Percentiles rank a stretch among this genome's conserved stretches.
These are phyloP conservation scores for Synchytrium microbalum DNA, from an alignment of 371 early-diverging fungal genomes.

Conservation along the genomic window DNA sequence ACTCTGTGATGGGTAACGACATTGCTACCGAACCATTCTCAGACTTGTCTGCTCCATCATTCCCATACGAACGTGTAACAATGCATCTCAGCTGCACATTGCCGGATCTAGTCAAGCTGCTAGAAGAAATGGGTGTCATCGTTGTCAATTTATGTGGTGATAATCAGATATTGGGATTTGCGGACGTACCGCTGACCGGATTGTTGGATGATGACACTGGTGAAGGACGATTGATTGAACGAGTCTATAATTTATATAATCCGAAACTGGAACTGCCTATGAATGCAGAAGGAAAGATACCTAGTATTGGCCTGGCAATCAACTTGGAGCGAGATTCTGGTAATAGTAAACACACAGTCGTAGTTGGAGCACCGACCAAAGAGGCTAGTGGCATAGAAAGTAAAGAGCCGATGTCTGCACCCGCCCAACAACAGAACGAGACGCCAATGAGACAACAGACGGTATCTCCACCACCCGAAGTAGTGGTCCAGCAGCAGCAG, in stretches of 20 bases:
- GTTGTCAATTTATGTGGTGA: constrained; percentile 15
- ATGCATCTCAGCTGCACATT: constrained; percentile 21
- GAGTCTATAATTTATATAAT: constrained; percentile 23
- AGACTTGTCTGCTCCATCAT: constrained; percentile 25
- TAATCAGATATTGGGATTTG: constrained; percentile 23
- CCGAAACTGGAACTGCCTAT: constrained; percentile 26
- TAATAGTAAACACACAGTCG: background rate
- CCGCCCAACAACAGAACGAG: background rate
- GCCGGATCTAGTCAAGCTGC: constrained; percentile 18
- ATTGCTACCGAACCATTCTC: constrained; percentile 30
- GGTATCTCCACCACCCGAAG: background rate
- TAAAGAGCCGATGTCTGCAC: background rate
- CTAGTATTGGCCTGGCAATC: constrained; percentile 28
- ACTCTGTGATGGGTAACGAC: constrained; percentile 33
- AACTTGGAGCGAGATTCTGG: constrained; percentile 12
- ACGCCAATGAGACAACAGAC: constrained; percentile 1
- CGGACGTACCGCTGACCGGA: constrained; percentile 20
- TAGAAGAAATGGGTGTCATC: constrained; percentile 23
- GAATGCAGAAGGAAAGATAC: constrained; percentile 15
- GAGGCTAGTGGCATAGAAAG: background rate
- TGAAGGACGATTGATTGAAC: constrained; percentile 19
- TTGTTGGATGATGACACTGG: constrained; percentile 10
- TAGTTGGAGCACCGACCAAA: no score
- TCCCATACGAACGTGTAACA: constrained; percentile 37
- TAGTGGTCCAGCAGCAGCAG: background rate